Percentiles rank a stretch among this genome's conserved stretches.
phyloP scores from a whole-genome alignment of 306 rosid species.

The Vigna mungo region DNA sequence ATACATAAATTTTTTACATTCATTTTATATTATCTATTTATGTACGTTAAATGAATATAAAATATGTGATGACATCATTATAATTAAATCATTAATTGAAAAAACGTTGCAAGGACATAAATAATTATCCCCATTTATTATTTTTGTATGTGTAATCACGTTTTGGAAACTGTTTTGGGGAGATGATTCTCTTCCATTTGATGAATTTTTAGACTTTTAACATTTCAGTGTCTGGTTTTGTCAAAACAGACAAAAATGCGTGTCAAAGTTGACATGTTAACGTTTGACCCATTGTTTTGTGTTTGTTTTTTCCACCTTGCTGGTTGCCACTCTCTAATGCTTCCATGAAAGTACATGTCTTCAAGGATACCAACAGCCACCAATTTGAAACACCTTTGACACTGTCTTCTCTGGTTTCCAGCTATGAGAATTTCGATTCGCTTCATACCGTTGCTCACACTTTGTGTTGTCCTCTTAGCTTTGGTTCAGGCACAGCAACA shows the following conservation, averaged over 20 bases:
- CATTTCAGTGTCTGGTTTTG: slow-evolving; percentile 16
- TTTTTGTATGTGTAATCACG: too few species aligned
- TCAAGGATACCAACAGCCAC: not conserved
- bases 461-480: slow-evolving; percentile 33
- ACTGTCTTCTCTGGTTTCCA: not conserved
- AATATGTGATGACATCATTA: too few species aligned
- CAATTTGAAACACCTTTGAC: not conserved
- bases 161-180: too few species aligned
- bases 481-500: slow-evolving; percentile 59
- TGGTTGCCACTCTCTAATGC: not conserved
- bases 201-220: not conserved
- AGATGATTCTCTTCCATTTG: not conserved
- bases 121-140: too few species aligned
- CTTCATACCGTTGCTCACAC: slow-evolving; percentile 34
- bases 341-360: slow-evolving; percentile 11
- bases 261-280: slow-evolving; percentile 22
- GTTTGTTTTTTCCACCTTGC: not conserved
- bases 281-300: slow-evolving; percentile 10
- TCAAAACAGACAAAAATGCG: slow-evolving; percentile 21
- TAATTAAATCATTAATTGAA: too few species aligned
- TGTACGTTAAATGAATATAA: too few species aligned
- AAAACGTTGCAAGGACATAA: too few species aligned
- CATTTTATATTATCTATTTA: too few species aligned
- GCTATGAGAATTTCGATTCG: slow-evolving; percentile 42
- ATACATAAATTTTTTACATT: too few species aligned